A percentile compares a stretch with the other conserved stretches of the same genome.
phyloP scores from a whole-genome alignment of 2,329 filamentous ascomycete species.

The Alternaria sp. region DNA sequence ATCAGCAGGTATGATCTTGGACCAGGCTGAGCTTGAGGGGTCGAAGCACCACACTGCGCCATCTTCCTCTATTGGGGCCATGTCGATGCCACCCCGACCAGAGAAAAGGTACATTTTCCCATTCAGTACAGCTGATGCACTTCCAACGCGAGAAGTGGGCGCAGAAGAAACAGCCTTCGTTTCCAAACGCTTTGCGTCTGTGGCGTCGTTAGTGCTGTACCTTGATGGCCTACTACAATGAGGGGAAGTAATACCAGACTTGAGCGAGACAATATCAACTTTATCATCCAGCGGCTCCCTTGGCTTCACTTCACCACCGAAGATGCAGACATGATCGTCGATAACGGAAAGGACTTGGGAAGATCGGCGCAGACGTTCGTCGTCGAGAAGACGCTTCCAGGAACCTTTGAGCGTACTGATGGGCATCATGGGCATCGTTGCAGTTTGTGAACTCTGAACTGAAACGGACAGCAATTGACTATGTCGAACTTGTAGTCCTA shows the following conservation, averaged over 20 bases:
- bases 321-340: constrained; percentile 68
- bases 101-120: constrained; percentile 81
- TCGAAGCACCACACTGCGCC: constrained; percentile 81
- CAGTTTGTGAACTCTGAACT: background rate
- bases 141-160: constrained; percentile 73
- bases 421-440: constrained; percentile 34
- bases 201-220: constrained; percentile 22
- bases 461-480: background rate
- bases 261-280: constrained; percentile 69
- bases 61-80: constrained; percentile 74
- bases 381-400: constrained; percentile 47
- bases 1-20: constrained; percentile 63
- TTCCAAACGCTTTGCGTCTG: constrained; percentile 53
- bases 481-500: background rate
- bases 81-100: constrained; percentile 72
- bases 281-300: constrained; percentile 74
- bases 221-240: constrained; percentile 20
- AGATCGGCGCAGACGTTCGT: constrained; percentile 66
- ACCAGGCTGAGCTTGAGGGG: constrained; percentile 69
- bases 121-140: constrained; percentile 72
- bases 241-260: constrained; percentile 21
- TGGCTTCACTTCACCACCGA: constrained; percentile 75
- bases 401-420: constrained; percentile 37
- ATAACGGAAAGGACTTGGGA: constrained; percentile 74
- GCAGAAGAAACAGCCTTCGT: constrained; percentile 48